These are phyloP conservation scores for Flaveria bidentis DNA, from an alignment of 129 eudicot genomes.

Conservation along the genomic window DNA sequence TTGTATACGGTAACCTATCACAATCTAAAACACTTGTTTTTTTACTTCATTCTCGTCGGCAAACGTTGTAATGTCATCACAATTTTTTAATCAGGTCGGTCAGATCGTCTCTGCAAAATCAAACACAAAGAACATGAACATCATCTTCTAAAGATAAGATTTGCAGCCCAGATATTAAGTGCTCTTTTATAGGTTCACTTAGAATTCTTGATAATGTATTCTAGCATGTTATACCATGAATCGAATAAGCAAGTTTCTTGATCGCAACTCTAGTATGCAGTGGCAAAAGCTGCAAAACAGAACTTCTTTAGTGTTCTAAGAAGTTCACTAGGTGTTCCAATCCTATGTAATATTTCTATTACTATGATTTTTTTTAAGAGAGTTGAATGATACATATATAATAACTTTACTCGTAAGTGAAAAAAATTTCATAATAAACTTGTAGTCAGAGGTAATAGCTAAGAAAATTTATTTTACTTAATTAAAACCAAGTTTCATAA, in stretches of 20 bases:
- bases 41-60: not conserved
- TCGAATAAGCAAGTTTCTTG: not conserved
- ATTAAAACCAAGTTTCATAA: no score
- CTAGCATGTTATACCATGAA: not conserved
- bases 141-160: not conserved
- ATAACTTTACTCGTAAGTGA: no score
- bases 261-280: not conserved
- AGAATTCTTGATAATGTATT: not conserved
- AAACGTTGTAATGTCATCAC: not conserved
- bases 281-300: no score
- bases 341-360: no score
- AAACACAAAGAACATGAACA: not conserved
- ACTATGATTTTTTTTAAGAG: no score
- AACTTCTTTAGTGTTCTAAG: no score
- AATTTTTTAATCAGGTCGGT: not conserved
- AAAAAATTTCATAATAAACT: no score
- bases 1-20: not conserved
- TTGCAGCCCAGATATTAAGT: not conserved
- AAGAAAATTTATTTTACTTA: no score
- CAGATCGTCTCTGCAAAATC: slow-evolving; percentile 27
- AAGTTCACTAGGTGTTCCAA: no score
- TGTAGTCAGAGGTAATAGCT: no score
- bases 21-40: not conserved
- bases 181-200: not conserved
- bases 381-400: no score